Evolutionary conservation across 1,139 yeast genomes (phyloP).

Genomic region (Saccharomycopsis phalli): DNA sequence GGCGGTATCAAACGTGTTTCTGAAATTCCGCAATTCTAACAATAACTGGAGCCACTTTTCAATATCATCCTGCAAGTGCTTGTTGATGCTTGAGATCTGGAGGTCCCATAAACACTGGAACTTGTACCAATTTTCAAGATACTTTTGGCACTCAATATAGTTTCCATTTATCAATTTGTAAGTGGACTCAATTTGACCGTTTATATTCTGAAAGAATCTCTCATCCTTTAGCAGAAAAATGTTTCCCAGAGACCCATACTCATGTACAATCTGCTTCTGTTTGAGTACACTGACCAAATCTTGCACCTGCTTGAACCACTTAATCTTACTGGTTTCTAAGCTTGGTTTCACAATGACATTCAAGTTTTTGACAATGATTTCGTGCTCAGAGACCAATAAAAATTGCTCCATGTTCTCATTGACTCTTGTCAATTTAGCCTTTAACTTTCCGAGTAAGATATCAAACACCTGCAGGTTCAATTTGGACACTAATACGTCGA

Average conservation of each 20-base stretch:
- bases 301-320: conserved; percentile 28
- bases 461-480: conserved; percentile 35
- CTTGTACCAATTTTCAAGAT: conserved; percentile 43
- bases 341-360: conserved; percentile 36
- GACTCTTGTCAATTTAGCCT: conserved; percentile 1
- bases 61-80: conserved; percentile 31
- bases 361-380: conserved; percentile 36
- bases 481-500: conserved; percentile 31
- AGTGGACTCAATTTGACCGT: conserved; percentile 21
- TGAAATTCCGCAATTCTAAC: conserved; percentile 36
- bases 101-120: conserved; percentile 57
- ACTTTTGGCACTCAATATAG: conserved; percentile 28
- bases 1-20: conserved; percentile 45
- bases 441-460: conserved; percentile 30
- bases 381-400: conserved; percentile 26
- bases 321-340: conserved; percentile 29
- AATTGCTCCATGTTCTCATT: neutral
- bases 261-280: conserved; percentile 26
- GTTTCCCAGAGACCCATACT: too few species aligned
- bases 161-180: conserved; percentile 23
- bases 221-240: too few species aligned
- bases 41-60: conserved; percentile 41
- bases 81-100: conserved; percentile 29
- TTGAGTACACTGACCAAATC: conserved; percentile 24
- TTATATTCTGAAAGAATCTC: conserved; percentile 27